These are phyloP conservation scores for Paracamarosporium sp. DNA, from an alignment of 2,329 filamentous ascomycete species.

Conservation along the genomic window DNA sequence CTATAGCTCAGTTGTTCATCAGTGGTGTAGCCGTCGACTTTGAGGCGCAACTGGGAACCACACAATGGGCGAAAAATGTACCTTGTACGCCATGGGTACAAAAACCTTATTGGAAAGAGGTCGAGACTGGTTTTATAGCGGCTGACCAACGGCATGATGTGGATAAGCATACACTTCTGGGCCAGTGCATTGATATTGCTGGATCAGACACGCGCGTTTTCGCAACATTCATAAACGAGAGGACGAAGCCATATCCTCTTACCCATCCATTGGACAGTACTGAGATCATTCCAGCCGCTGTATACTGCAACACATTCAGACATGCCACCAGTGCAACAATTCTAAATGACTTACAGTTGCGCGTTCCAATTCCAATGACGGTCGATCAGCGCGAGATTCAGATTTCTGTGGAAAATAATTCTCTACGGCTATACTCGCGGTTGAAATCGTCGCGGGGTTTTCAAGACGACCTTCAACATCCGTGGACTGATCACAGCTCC, in stretches of 20 bases:
- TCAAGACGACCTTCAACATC: conserved; percentile 14
- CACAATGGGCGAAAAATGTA: conserved; percentile 13
- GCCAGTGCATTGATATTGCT: conserved; percentile 16
- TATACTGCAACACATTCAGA: conserved; percentile 51
- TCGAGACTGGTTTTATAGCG: conserved; percentile 9
- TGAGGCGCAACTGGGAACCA: conserved; percentile 9
- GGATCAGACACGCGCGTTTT: conserved; percentile 18
- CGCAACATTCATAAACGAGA: conserved; percentile 45
- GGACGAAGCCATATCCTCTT: conserved; percentile 51
- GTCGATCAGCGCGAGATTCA: conserved; percentile 45
- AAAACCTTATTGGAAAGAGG: conserved; percentile 24
- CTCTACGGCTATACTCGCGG: conserved; percentile 44
- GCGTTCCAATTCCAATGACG: conserved; percentile 46
- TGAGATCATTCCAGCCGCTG: conserved; percentile 54
- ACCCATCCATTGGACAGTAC: conserved; percentile 50
- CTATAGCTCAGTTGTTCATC: conserved; percentile 37
- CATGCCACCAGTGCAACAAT: conserved; percentile 37
- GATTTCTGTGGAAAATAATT: conserved; percentile 39
- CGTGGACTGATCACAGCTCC: conserved; percentile 46
- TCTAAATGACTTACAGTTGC: conserved; percentile 43
- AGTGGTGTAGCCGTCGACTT: conserved; percentile 39
- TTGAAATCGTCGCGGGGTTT: conserved; percentile 21
- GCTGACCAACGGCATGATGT: conserved; percentile 17
- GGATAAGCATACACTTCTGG: conserved; percentile 23
- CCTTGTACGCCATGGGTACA: conserved; percentile 36